Conservation (phyloP, 192 early-diverging fungal genomes). For the Entophlyctis luteolus region DNA sequence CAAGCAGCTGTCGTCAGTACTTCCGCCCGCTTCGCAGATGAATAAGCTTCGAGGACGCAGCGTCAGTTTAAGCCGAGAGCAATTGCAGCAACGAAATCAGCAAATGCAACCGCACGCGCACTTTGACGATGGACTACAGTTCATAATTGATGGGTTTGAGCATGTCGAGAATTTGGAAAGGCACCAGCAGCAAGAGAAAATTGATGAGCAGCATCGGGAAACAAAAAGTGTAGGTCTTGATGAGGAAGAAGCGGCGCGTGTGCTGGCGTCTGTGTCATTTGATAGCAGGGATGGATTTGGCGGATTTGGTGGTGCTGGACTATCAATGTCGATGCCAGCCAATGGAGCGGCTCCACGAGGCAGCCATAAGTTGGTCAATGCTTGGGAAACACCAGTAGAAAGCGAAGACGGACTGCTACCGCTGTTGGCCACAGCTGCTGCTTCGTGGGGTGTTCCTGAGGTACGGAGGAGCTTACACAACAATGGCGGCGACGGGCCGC, state of each 20-base stretch:
- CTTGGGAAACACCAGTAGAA: not conserved
- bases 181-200: not conserved
- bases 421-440: not conserved
- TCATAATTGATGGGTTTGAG: conserved; percentile 11
- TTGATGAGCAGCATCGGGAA: not conserved
- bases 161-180: not conserved
- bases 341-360: not conserved
- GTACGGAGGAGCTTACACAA: not conserved
- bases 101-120: too few species aligned
- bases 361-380: not conserved
- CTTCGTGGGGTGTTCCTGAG: not conserved
- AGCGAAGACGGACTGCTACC: not conserved
- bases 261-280: conserved; percentile 15
- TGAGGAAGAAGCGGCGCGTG: conserved; percentile 21
- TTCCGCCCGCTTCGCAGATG: not conserved
- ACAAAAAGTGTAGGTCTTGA: not conserved
- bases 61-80: not conserved
- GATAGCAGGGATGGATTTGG: not conserved
- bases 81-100: too few species aligned
- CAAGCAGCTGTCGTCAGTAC: not conserved
- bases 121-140: conserved; percentile 7
- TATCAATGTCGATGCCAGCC: not conserved
- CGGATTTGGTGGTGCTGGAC: not conserved
- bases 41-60: not conserved
- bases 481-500: not conserved